A percentile compares a stretch with the other conserved stretches of the same genome.
Conservation (phyloP, 148 eudicot species). For the Rhododendron henanense region DNA sequence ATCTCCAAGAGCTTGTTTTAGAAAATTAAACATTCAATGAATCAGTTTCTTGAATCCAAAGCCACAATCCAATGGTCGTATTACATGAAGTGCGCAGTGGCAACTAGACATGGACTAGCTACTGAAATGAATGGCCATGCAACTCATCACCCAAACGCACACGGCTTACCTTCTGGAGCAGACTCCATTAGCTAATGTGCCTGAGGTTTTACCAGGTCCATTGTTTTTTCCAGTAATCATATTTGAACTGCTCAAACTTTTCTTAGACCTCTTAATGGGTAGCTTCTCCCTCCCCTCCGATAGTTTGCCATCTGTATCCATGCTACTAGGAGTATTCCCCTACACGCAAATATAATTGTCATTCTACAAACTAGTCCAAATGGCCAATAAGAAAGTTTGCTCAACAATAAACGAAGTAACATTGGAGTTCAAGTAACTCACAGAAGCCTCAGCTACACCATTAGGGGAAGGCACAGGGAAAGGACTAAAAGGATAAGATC, state of each 20-base stretch:
- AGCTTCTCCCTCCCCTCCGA: slow-evolving; percentile 88
- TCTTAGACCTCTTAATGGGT: slow-evolving; percentile 91
- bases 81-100: neutral
- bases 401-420: neutral
- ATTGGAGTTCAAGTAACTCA: slow-evolving; percentile 39
- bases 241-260: slow-evolving; percentile 89
- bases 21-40: neutral
- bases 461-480: slow-evolving; percentile 84
- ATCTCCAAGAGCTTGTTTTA: neutral
- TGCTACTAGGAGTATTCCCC: slow-evolving; percentile 58
- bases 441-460: slow-evolving; percentile 86
- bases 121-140: neutral
- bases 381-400: neutral
- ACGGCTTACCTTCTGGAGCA: slow-evolving; percentile 69
- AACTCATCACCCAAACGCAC: neutral
- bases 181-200: slow-evolving; percentile 62
- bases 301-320: slow-evolving; percentile 65
- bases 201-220: slow-evolving; percentile 61
- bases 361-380: neutral
- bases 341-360: slow-evolving; percentile 23
- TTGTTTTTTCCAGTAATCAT: slow-evolving; percentile 77
- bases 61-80: neutral
- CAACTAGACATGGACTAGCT: neutral
- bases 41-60: neutral
- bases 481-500: slow-evolving; percentile 90